phyloP scores from a whole-genome alignment of 768 basidiomycete genomes.

The Daedaleopsis nitida region DNA sequence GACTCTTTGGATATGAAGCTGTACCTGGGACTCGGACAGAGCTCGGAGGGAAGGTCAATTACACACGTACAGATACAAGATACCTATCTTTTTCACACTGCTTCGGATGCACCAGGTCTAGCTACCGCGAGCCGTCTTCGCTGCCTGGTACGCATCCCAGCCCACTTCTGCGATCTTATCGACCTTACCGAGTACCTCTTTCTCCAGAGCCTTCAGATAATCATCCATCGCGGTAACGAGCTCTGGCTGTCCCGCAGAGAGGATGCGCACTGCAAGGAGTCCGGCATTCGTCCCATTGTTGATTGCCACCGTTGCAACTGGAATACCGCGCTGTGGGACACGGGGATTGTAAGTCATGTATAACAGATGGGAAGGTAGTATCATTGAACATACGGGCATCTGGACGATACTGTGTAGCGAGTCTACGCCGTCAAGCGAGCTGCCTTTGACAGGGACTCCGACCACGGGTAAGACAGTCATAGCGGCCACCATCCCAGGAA shows the following conservation, averaged over 20 bases:
- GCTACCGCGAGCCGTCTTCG: constrained; percentile 5
- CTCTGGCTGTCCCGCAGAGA: constrained; percentile 70
- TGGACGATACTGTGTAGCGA: constrained; percentile 98
- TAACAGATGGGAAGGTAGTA: background rate
- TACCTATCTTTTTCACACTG: background rate
- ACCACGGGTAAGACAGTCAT: constrained; percentile 92
- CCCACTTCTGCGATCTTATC: constrained; percentile 76
- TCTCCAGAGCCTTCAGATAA: constrained; percentile 70
- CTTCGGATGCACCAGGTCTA: background rate
- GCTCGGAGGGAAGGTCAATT: too few species aligned
- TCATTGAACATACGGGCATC: constrained; percentile 81
- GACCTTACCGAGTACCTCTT: constrained; percentile 79
- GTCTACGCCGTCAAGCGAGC: constrained; percentile 92
- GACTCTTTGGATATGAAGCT: too few species aligned
- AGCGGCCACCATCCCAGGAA: constrained; percentile 98
- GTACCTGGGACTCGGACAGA: too few species aligned
- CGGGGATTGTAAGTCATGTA: background rate
- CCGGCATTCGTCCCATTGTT: constrained; percentile 95
- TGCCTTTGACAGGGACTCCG: constrained; percentile 96
- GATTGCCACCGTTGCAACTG: constrained; percentile 96
- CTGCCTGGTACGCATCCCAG: constrained; percentile 57
- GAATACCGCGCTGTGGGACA: constrained; percentile 79
- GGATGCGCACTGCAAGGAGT: constrained; percentile 87
- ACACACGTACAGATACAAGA: constrained; percentile 9
- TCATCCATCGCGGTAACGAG: constrained; percentile 68